Evolutionary conservation across 2,329 filamentous ascomycete genomes (phyloP), one percentile per base, ranked within the genome.

Genomic region (Fusarium palustre): DNA sequence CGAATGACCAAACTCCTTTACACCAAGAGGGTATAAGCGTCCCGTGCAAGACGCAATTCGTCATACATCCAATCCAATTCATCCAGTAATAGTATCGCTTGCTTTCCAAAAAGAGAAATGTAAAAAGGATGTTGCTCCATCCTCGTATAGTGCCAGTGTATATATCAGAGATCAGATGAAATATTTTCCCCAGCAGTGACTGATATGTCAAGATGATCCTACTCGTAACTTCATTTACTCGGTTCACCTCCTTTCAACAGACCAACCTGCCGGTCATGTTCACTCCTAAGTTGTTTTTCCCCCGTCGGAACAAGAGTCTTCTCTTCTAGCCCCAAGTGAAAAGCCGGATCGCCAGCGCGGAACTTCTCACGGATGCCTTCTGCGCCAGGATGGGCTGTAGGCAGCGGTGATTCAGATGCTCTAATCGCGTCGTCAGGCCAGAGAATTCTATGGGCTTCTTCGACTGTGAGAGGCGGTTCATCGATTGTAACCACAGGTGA

Each of bases 311-410:
- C 71, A 12, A 82, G 72, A 18, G 76, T 79, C 70, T 84, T 84
- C 16, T 80, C 79, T 59, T 83, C 81, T 1, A 79, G 57, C 0
- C 69, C 74, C 2, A 74, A 62, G 0, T 65, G 63, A 25, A 80
- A 77, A 1, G 75, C 74, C 0, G 77, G 69, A 43, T 83, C 82
- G 1, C 76, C 76, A 0, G 73, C 64, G 1, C 79, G 74, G 39
- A 82, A 83, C 59, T 84, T 84, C 46, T 84, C 81, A 6, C 79
- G 78, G 13, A 74, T 61, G 0, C 74, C 77, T 25, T 77, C 74
- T 16, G 72, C 46, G 7, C 64, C 70, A 4, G 63, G 57, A 4
- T 70, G 59, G 1, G 66, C 54, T 1, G 45, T 41, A 8, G 62
- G 24, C 11, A 56, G 41, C 0, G 65, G 30, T 38, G 60, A 43